These are phyloP conservation scores for Nakataea oryzae DNA, from an alignment of 2,329 filamentous ascomycete genomes.

Conservation along the genomic window DNA sequence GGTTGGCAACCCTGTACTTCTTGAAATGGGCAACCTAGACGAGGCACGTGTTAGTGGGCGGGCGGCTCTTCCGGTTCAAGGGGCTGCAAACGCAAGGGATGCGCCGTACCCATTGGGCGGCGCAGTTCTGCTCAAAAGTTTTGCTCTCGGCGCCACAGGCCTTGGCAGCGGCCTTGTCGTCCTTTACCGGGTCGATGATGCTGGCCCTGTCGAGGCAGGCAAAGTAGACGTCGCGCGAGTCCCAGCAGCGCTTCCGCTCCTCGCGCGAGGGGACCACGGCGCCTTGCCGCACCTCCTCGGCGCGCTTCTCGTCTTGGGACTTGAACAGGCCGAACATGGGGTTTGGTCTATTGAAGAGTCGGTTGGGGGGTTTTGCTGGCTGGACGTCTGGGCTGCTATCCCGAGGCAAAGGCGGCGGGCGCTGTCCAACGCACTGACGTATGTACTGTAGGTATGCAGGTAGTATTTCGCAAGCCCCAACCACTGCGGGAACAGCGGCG, in stretches of 20 bases:
- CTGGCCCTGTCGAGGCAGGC: constrained; percentile 70
- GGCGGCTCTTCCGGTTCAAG: not conserved
- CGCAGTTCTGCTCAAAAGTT: constrained; percentile 77
- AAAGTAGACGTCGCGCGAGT: constrained; percentile 81
- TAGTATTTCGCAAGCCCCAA: no score
- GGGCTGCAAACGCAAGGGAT: no score
- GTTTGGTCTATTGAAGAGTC: not conserved
- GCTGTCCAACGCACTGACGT: not conserved
- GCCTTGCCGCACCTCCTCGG: constrained; percentile 43
- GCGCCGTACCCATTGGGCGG: constrained; percentile 70
- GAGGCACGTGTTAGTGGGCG: not conserved
- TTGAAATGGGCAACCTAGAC: constrained; percentile 90
- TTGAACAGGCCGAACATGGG: constrained; percentile 31
- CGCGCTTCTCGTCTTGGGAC: constrained; percentile 32
- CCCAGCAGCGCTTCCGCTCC: constrained; percentile 80
- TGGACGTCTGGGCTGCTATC: not conserved
- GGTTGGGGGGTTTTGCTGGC: not conserved
- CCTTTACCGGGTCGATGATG: constrained; percentile 59
- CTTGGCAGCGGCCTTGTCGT: constrained; percentile 25
- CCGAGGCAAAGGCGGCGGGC: not conserved
- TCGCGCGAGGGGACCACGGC: constrained; percentile 71
- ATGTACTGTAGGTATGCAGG: not conserved
- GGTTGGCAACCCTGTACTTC: constrained; percentile 86
- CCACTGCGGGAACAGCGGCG: not conserved
- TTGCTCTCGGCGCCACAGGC: constrained; percentile 28